Evolutionary conservation across 192 early-diverging fungal genomes (phyloP), one percentile per base, ranked within the genome.

Genomic region (Backusella sp.): DNA sequence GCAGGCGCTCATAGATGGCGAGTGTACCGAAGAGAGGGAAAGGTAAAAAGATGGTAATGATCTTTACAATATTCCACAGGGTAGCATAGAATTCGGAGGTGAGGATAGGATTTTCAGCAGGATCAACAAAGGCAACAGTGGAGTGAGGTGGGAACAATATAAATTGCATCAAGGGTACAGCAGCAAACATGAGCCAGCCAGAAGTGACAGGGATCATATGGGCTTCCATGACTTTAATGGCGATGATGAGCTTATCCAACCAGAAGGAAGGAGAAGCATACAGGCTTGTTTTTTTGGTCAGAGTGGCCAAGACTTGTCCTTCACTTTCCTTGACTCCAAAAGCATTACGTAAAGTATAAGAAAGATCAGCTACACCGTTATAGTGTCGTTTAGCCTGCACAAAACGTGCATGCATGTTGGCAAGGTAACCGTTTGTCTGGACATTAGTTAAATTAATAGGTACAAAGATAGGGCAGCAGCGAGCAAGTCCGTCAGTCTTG

Each of bases 381-480:
- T 91, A 80, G 75, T 94, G 92, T 36, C 92, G 84, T 76, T 88
- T 91, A 39, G 90, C 92, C 79, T 94, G 92, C 17, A 86, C 81
- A 80, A 86, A 94, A 32, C 92, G 84, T 15, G 90, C 90, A 37
- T 81, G 62, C 73, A 94, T 74, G 72, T 83, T 85, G 41, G 76
- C 78, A 14, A 86, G 26, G 76, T 88, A 92, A 35, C 89, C 87
- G 28, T 56, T 65, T n/a, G 81, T 90, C 85, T 81, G 80, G 42
- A 86, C 91, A 84, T 81, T 86, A 32, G 81, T 90, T 82, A 89
- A 52, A 84, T 93, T 75, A 86, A 88, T 90, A n/a, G 93, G 92
- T 15, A 91, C 91, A 79, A 84, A 93, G 79, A 94, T 91, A 28
- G 89, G 83, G 66, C 86, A 87, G 68, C 88, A 86, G 69, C 91